Evolutionary conservation across 768 basidiomycete species (phyloP), one percentile per base, ranked within the genome.

Genomic region (Tricholoma saponaceum): DNA sequence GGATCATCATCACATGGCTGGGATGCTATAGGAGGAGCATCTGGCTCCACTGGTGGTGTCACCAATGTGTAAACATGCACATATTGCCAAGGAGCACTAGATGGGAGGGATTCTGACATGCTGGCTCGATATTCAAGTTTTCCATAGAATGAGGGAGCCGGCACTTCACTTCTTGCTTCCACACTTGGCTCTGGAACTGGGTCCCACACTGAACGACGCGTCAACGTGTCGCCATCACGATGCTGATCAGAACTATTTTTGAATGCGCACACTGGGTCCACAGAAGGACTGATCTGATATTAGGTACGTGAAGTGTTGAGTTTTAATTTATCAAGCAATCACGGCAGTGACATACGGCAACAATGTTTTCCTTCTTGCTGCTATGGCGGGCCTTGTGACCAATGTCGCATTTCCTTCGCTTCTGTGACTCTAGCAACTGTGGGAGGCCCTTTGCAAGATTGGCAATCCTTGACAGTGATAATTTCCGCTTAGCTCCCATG

Each of bases 51-150:
- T 46, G 20, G 43, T 25, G 10, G 43, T 46, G 22, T 46, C 10
- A 13, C 22, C 22, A 46, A 46, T 46, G 43, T 46, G 43, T 46
- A 46, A 23, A 25, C 25, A 46, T 46, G 44, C 6, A 46, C 44
- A 46, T 72, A 57, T 58, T 56, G 62, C 14, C 49, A 52, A 54
- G 59, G 60, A n/a, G 76, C 18, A 13, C 60, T 53, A 66, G 13
- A 72, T 26, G 5, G 71, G 66, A 9, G 72, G 69, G 54, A 79
- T 78, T 6, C 77, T 76, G 20, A 79, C 76, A 13, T 79, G 66
- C 56, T 77, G 73, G 6, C 63, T 56, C 1, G 74, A 72, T 8
- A 76, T 65, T 22, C 70, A 46, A 46, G 44, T 46, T 46, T 46
- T 46, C 22, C 23, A 49, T 49, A 28, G 46, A 49, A 28, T 10